Conservation (phyloP, 2,329 filamentous ascomycete genomes). For the Remersonia thermophila region DNA sequence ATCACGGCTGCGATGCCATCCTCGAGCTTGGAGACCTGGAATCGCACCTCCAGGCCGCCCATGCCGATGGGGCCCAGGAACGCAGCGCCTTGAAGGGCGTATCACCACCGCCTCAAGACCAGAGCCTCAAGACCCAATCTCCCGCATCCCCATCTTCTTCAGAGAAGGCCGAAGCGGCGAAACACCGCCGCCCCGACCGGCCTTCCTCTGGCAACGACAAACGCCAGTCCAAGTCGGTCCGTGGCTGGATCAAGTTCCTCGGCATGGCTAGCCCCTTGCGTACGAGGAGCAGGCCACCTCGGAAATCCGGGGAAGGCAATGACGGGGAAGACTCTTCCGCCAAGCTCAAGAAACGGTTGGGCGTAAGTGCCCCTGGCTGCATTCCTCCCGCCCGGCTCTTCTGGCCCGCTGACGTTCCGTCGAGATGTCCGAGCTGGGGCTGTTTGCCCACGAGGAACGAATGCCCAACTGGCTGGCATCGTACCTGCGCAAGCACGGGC, state of each 20-base stretch:
- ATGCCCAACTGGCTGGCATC: conserved; percentile 61
- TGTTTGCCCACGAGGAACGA: conserved; percentile 57
- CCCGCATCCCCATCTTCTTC: too few relatives aligned
- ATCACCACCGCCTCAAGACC: too few relatives aligned
- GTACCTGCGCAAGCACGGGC: conserved; percentile 48
- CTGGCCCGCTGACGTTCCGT: background rate
- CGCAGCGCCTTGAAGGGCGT: too few relatives aligned
- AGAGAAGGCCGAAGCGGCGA: conserved; percentile 6
- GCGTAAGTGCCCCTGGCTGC: conserved; percentile 9
- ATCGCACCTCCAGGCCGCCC: conserved; percentile 44
- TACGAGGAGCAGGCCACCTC: conserved; percentile 12
- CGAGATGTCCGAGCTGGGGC: conserved; percentile 46
- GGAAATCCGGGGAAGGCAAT: background rate
- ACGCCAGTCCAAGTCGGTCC: conserved; percentile 16
- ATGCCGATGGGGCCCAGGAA: conserved; percentile 40
- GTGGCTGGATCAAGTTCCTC: conserved; percentile 22
- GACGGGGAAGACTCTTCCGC: too few relatives aligned
- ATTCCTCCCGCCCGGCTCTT: background rate
- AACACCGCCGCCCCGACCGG: conserved; percentile 6
- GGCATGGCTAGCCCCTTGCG: conserved; percentile 14
- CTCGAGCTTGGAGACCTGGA: conserved; percentile 40
- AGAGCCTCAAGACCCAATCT: too few relatives aligned
- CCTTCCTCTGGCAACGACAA: conserved; percentile 3
- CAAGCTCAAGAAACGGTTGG: conserved; percentile 12
- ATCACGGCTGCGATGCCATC: conserved; percentile 48